Evolutionary conservation across 805 yeast species (phyloP), one percentile per base, ranked within the genome.

Genomic region (Candida takata): DNA sequence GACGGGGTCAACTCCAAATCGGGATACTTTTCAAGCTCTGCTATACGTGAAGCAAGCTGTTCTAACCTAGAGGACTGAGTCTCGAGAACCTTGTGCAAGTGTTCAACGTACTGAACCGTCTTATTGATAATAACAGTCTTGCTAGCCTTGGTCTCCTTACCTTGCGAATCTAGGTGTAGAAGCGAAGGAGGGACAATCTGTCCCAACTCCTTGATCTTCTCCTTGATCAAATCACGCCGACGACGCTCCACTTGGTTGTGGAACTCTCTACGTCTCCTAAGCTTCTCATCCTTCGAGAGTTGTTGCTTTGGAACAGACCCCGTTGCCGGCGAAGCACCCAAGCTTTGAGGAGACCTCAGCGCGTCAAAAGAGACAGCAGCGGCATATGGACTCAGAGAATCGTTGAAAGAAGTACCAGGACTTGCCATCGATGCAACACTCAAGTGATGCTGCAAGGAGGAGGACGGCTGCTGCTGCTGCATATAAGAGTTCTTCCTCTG

Each of bases 161-260:
- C 70, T 29, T 55, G 59, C 3, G 48, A 37, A 16, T 54, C 60
- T 35, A 62, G 60, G 31, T 69, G 62, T 17, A 83, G 57, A 41
- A 84, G 55, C 3, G 82, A 67, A 1, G 86, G 90, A 2, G 97
- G 97, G 1, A 88, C 83, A 33, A 88, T 65, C 17, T 72, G 60
- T 1, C 95, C 90, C 49, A 88, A 64, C 48, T 85, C 95, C 54
- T 82, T 81, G 43, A 88, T 87, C 49, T 84, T 77, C 51, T 84
- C 94, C 55, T 88, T 87, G 52, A 88, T 88, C 48, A 85, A 67
- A 57, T 90, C 97, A 43, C 97, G 70, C 53, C 97, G 72, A 48
- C 95, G 70, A 49, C 96, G 71, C 58, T 88, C 97, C 5, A 88
- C 97, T 2, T 95, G 95, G 54, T 88, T 88, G 58, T 88, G 97